Evolutionary conservation across 2,329 filamentous ascomycete species (phyloP), one percentile per base, ranked within the genome.

Genomic region (Fusarium miscanthi): DNA sequence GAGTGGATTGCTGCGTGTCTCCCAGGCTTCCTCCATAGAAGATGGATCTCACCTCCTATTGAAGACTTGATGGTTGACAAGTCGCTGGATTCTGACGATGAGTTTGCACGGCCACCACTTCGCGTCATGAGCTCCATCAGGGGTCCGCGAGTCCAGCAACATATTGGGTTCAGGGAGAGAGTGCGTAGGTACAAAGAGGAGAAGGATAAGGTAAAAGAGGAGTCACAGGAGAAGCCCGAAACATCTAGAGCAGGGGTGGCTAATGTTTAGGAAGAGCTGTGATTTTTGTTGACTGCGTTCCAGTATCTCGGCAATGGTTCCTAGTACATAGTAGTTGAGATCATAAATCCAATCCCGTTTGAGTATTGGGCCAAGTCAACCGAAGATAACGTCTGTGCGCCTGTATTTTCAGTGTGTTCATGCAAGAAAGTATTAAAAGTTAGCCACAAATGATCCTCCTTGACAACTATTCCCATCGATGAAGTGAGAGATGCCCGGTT

Each of bases 1-100:
- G 85, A 86, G 33, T 83, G 81, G 81, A 71, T 80, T 58, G 74
- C 56, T 13, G 57, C 60, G 21, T 78, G 76, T 43, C 38, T 80
- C n/a, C 78, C 78, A n/a, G 69, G 64, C 17, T 80, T 78, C 65
- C 67, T 80, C 12, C 72, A 66, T 12, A 74, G 70, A 64, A 76
- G 71, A 58, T 80, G 78, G 78, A 37, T 77, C 27, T 63, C 72
- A 5, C 73, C 73, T 30, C 70, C 72, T 21, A 51, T 51, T 3
- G 66, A 72, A 21, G 66, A 76, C 23, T 37, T 51, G 16, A 60
- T 40, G 6, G 56, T 37, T 35, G 71, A 73, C 38, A 75, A 74
- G 54, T 57, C 66, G 12, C 43, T 45, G 23, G 61, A 71, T 37
- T 69, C 73, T n/a, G 69, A 74, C 14, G 76, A 77, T 17, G 70